Conservation (phyloP, 2,329 filamentous ascomycete species). For the Neonectria punicea region DNA sequence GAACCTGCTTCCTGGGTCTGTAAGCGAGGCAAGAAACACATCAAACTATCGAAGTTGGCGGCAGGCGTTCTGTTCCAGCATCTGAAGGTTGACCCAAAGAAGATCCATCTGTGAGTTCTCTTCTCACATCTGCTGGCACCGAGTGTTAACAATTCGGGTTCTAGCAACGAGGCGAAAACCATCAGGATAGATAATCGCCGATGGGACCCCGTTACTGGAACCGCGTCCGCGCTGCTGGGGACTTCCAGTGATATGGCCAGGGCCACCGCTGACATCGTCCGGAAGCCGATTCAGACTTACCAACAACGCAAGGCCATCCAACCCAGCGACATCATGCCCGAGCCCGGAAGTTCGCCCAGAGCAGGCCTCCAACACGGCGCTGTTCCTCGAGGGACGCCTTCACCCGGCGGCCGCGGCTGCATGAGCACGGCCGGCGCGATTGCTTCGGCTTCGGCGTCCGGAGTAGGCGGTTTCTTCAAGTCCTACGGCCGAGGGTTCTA, state of each 20-base stretch:
- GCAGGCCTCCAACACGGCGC: not conserved
- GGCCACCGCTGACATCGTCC: conserved; percentile 26
- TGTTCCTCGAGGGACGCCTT: not conserved
- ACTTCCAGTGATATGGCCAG: conserved; percentile 19
- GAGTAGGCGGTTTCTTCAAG: conserved; percentile 31
- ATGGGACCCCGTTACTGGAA: conserved; percentile 35
- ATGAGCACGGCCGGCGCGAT: conserved; percentile 23
- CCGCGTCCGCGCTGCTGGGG: conserved; percentile 15
- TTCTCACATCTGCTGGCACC: not conserved
- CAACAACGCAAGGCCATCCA: conserved; percentile 16
- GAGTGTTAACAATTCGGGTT: not conserved
- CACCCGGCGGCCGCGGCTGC: not conserved
- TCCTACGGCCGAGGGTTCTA: conserved; percentile 26
- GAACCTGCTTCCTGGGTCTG: conserved; percentile 21
- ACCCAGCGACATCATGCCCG: not conserved
- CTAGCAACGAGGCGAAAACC: conserved; percentile 27
- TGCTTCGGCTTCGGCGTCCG: conserved; percentile 20
- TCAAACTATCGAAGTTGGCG: conserved; percentile 31
- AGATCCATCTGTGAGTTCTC: conserved; percentile 15
- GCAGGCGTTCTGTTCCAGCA: conserved; percentile 24
- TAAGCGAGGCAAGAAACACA: conserved; percentile 11
- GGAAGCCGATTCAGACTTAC: conserved; percentile 29
- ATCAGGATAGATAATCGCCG: conserved; percentile 27
- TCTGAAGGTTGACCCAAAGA: conserved; percentile 26
- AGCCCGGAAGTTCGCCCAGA: not conserved